Conservation (phyloP, 352 stramenopile species). For the Phytophthora nicotianae region DNA sequence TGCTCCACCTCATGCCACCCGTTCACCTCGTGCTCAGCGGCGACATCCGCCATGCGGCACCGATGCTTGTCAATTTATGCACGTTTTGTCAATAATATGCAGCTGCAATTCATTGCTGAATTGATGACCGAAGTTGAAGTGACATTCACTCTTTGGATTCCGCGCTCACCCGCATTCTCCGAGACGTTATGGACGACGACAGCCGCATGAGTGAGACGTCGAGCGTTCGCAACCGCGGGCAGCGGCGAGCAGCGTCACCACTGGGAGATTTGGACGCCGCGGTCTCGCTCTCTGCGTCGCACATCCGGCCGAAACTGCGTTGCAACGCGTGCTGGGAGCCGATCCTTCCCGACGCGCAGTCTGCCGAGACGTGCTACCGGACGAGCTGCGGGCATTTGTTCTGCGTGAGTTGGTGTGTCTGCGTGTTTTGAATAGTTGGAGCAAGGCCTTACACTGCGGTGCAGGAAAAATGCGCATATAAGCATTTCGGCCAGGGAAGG, state of each 20-base stretch:
- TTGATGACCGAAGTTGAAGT: slow-evolving; percentile 49
- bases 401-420: slow-evolving; percentile 38
- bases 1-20: slow-evolving; percentile 71
- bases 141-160: slow-evolving; percentile 46
- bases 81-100: slow-evolving; percentile 2
- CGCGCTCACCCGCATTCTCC: slow-evolving; percentile 27
- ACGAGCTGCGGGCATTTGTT: slow-evolving; percentile 81
- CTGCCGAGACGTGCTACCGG: slow-evolving; percentile 79
- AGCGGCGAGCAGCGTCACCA: slow-evolving; percentile 29
- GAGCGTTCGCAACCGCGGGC: slow-evolving; percentile 52
- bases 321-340: slow-evolving; percentile 83
- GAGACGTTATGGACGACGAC: slow-evolving; percentile 56
- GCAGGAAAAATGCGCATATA: slow-evolving; percentile 89
- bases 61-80: slow-evolving; percentile 3
- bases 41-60: slow-evolving; percentile 19
- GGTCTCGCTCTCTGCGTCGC: slow-evolving; percentile 14
- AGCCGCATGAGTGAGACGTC: slow-evolving; percentile 78
- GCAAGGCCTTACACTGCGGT: neutral
- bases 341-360: slow-evolving; percentile 63
- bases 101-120: slow-evolving; percentile 24
- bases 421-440: neutral
- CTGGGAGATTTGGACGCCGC: slow-evolving; percentile 58
- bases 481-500: slow-evolving; percentile 71
- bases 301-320: slow-evolving; percentile 65
- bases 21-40: slow-evolving; percentile 15